Base-by-base conservation (phyloP, 768 basidiomycete genomes). In the Hortiboletus flavorubellus region DNA sequence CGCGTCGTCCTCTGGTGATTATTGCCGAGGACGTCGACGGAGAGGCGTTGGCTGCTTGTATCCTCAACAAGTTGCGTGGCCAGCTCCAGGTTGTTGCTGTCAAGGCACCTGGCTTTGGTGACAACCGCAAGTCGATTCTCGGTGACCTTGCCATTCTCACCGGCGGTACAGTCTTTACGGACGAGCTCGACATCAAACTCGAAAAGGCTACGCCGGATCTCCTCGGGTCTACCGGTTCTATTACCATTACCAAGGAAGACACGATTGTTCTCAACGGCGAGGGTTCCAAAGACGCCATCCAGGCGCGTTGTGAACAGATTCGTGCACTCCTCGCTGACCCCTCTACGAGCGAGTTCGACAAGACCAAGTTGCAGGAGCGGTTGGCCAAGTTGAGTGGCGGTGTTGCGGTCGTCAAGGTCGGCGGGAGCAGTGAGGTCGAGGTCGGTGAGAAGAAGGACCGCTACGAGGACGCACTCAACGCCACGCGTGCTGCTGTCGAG, bases 391-490 rank as follows among this genome's bases (percentile, higher is more conserved):
- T 98, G 48, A 84, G 83, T 43, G 95, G 96, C 40, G 95, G 96
- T 74, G 96, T 98, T 44, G 96, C 96, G 16, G 95, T 98, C 74
- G 98, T 98, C 82, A 94, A 93, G 75, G 96, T 98, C 59, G 96
- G 96, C 51, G 96, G 96, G 21, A 76, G 87, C 18, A 85, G 81
- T 52, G 96, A 98, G 73, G 95, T 98, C 51, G 96, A 98, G 76
- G 95, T 98, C 57, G 82, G 94, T 14, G 96, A 98, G 82, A 98
- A 98, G 91, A 97, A 98, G 85, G 96, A 98, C 70, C 82, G 95
- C 38, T 98, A 97, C 68, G 94, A 98, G 64, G 93, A 96, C 69
- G 95, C 95, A 1, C 80, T 98, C 46, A 97, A 96, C 72, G 95
- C 95, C 15, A 98, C 95, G 5, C 89, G 96, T 42, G 95, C 96